Evolutionary conservation across 108 stramenopile species (phyloP), one percentile per base, ranked within the genome.

Genomic region (Cyclotella atomus): DNA sequence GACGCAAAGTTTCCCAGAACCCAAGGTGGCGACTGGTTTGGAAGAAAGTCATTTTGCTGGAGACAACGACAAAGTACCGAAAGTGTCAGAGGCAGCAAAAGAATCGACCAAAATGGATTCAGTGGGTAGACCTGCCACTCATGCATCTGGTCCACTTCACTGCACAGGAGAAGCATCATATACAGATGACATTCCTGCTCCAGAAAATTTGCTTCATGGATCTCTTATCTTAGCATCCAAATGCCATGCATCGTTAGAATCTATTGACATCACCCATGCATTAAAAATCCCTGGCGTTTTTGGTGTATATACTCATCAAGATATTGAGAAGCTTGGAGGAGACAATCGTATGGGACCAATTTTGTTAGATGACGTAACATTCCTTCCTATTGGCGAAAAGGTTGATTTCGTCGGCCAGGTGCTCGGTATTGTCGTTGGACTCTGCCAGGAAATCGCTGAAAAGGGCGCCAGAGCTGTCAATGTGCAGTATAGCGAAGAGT

Each of bases 131-230:
- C 62, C 89, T 6, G 73, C 76, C 4, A 84, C 82, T 19, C 97
- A 98, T 81, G 87, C 84, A 46, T 91, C 93, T 12, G 93, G 92
- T 14, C 77, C 92, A 20, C 70, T 94, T 16, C 97, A 98, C 73
- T 95, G 91, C 46, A 94, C 94, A 1, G 96, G 97, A 24, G 97
- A 98, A 71, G 97, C 97, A 20, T 34, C 77, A 10, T 98, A 98
- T 83, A 71, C 78, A 15, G 97, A 97, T 72, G 97, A 98, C 67
- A 93, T 95, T 52, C 93, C 94, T 23, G 69, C 89, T 25, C 95
- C 96, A 12, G 44, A 78, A 15, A 84, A 90, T 45, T 77, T 90
- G 20, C 85, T 98, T 6, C 94, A 95, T 36, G 96, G 84, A 21
- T 79, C 80, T 17, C 88, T 98, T 24, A 87, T 98, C n/a, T 68